These are phyloP conservation scores for Clavariopsis aquatica DNA, from an alignment of 495 filamentous ascomycete species.

Conservation along the genomic window DNA sequence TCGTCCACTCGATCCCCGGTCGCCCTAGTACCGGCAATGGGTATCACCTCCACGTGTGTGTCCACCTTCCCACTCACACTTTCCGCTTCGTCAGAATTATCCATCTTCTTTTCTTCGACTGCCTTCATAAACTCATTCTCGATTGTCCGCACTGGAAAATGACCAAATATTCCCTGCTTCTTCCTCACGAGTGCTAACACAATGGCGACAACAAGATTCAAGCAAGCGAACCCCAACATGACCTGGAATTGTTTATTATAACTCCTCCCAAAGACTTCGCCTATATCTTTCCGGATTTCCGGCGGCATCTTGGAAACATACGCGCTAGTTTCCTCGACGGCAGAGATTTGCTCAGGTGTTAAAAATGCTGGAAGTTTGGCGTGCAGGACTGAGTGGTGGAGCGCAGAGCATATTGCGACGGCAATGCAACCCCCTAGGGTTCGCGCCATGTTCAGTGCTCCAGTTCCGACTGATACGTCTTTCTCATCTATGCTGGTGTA, in stretches of 20 bases:
- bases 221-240: constrained; percentile 22
- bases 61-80: background rate
- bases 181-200: constrained; percentile 17
- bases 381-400: constrained; percentile 25
- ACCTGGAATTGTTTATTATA: constrained; percentile 35
- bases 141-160: constrained; percentile 9
- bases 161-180: constrained; percentile 17
- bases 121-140: constrained; percentile 29
- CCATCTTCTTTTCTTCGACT: background rate
- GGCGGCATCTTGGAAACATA: constrained; percentile 9
- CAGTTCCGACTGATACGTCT: constrained; percentile 31
- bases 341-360: constrained; percentile 21
- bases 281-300: background rate
- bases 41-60: background rate
- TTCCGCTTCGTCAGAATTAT: background rate
- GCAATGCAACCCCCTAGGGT: constrained; percentile 37
- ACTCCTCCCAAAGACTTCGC: constrained; percentile 25
- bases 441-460: constrained; percentile 36
- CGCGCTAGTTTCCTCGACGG: constrained; percentile 13
- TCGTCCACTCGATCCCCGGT: too few relatives aligned
- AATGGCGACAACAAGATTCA: constrained; percentile 24
- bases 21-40: too few relatives aligned
- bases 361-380: constrained; percentile 21
- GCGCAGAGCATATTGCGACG: constrained; percentile 35
- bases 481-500: constrained; percentile 17